A percentile compares a stretch with the other conserved stretches of the same genome.
These are phyloP conservation scores for Hylodesmum podocarpum DNA, from an alignment of 306 rosid species.

Conservation along the genomic window DNA sequence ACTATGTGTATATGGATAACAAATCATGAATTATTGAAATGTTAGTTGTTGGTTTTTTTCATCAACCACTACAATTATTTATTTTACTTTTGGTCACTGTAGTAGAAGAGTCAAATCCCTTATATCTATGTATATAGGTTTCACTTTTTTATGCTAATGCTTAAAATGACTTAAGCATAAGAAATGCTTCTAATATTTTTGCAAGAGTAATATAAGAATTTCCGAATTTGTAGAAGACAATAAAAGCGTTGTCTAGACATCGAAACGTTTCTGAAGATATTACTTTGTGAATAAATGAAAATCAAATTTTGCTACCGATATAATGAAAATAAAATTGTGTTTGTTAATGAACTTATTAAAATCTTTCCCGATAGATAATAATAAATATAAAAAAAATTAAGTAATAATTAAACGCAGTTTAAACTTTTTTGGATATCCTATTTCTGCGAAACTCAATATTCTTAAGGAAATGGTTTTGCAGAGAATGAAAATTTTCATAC, in stretches of 20 bases:
- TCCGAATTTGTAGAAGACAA: neutral
- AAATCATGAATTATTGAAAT: too few relatives aligned
- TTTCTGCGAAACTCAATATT: neutral
- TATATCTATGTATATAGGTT: too few relatives aligned
- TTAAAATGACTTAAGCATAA: too few relatives aligned
- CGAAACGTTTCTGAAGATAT: neutral
- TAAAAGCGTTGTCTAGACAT: neutral
- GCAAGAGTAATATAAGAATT: too few relatives aligned
- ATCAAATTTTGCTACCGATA: neutral
- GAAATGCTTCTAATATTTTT: too few relatives aligned
- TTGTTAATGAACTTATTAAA: neutral
- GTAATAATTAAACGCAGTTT: neutral
- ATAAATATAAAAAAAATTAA: neutral
- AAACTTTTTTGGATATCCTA: neutral
- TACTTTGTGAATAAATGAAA: neutral
- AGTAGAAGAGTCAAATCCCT: too few relatives aligned
- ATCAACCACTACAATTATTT: too few relatives aligned
- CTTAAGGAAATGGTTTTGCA: neutral
- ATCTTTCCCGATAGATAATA: neutral
- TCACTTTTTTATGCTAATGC: too few relatives aligned
- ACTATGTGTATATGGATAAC: too few relatives aligned
- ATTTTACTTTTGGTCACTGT: too few relatives aligned
- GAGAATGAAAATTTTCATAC: neutral
- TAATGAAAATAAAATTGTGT: neutral
- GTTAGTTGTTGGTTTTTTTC: too few relatives aligned